Evolutionary conservation across 1,284 basidiomycete species (phyloP).

Genomic region (Heterobasidion annosum): DNA sequence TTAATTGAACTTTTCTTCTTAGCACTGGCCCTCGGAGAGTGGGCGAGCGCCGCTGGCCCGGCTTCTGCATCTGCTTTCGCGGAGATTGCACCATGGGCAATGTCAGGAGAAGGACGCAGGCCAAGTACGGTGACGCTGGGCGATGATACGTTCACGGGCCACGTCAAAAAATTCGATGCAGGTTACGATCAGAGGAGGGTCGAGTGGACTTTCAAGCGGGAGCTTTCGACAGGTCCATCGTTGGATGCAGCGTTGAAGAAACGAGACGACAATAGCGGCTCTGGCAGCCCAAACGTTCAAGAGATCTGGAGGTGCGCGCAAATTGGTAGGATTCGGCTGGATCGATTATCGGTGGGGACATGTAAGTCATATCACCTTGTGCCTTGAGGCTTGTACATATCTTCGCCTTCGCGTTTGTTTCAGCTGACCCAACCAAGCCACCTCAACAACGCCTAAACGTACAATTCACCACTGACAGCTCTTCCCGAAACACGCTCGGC

Average conservation of each 20-base stretch:
- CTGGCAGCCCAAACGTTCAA: slow-evolving; percentile 21
- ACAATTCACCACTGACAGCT: slow-evolving; percentile 42
- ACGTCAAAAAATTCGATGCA: slow-evolving; percentile 38
- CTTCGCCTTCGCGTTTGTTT: neutral
- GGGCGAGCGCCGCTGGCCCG: neutral
- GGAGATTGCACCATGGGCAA: slow-evolving; percentile 13
- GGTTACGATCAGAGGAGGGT: slow-evolving; percentile 33
- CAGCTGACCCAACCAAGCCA: slow-evolving; percentile 43
- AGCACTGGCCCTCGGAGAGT: neutral
- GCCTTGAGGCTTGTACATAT: slow-evolving; percentile 4
- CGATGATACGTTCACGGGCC: slow-evolving; percentile 53
- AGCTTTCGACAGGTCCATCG: slow-evolving; percentile 32
- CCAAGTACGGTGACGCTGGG: slow-evolving; percentile 43
- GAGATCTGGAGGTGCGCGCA: slow-evolving; percentile 64
- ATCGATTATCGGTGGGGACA: slow-evolving; percentile 31
- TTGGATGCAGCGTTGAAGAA: neutral
- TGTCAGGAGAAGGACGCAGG: slow-evolving; percentile 21
- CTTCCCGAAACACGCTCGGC: slow-evolving; percentile 28
- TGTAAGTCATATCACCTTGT: slow-evolving; percentile 27
- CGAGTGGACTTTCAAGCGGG: slow-evolving; percentile 58
- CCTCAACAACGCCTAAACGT: slow-evolving; percentile 58
- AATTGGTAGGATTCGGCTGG: slow-evolving; percentile 57
- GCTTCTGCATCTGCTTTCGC: slow-evolving; percentile 5
- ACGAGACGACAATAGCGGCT: neutral
- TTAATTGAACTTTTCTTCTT: neutral